Conservation (phyloP, 2,329 filamentous ascomycete genomes). For the Sporothrix euskadiensis region DNA sequence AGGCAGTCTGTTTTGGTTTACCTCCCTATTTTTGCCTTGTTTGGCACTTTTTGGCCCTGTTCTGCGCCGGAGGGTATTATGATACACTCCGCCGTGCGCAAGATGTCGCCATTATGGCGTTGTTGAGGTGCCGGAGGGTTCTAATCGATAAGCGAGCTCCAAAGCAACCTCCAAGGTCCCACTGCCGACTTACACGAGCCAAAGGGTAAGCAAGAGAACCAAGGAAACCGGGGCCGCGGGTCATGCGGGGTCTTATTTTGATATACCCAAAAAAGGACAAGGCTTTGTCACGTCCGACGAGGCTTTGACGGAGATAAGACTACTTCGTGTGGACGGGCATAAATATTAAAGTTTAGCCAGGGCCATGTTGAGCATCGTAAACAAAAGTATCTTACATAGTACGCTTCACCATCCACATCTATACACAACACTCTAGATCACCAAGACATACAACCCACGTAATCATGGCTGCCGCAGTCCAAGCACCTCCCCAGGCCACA, state of each 20-base stretch:
- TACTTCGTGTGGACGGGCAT: background rate
- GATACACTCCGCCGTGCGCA: slow-evolving; percentile 31
- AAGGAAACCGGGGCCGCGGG: background rate
- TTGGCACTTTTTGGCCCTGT: background rate
- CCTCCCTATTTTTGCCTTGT: background rate
- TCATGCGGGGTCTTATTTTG: background rate
- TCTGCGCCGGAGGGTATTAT: slow-evolving; percentile 25
- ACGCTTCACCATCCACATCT: background rate
- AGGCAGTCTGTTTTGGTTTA: background rate
- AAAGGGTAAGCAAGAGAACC: background rate
- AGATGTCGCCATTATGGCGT: slow-evolving; percentile 29
- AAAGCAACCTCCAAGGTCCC: background rate
- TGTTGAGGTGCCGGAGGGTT: background rate
- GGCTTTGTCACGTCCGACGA: background rate
- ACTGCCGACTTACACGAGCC: background rate
- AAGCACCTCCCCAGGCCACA: slow-evolving; percentile 1
- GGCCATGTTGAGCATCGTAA: background rate
- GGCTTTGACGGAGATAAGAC: background rate
- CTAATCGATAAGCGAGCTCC: background rate
- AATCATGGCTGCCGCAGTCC: slow-evolving; percentile 23
- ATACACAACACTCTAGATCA: background rate
- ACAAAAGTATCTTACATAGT: background rate
- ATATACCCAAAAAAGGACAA: background rate
- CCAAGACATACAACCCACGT: background rate
- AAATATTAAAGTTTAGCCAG: background rate